These are phyloP conservation scores for Skeletonema menzelii DNA, from an alignment of 108 stramenopile genomes.

Conservation along the genomic window DNA sequence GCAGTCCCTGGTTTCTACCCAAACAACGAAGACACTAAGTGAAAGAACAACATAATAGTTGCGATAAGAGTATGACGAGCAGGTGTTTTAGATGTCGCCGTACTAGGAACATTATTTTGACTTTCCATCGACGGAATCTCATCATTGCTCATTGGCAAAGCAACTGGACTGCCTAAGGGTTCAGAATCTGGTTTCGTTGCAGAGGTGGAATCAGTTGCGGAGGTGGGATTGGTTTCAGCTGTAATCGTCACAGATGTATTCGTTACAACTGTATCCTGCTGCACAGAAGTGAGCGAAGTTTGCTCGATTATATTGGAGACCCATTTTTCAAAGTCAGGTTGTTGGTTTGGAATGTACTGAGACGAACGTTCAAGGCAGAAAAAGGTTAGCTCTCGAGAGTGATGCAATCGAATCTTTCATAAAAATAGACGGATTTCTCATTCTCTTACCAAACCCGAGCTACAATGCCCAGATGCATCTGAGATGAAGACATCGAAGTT, in stretches of 20 bases:
- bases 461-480: slow-evolving; percentile 49
- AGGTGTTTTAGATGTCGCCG: background rate
- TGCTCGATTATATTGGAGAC: slow-evolving; percentile 14
- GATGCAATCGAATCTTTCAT: background rate
- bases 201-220: background rate
- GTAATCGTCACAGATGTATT: slow-evolving; percentile 11
- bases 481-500: slow-evolving; percentile 51
- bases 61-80: background rate
- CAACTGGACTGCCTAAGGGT: background rate
- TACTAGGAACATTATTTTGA: background rate
- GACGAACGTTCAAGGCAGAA: background rate
- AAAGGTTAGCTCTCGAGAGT: background rate
- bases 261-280: background rate
- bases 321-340: slow-evolving; percentile 47
- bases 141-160: background rate
- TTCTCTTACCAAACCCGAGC: slow-evolving; percentile 35
- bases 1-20: background rate
- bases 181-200: background rate
- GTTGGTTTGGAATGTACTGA: slow-evolving; percentile 24
- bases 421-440: background rate
- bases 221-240: background rate
- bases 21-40: background rate
- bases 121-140: background rate
- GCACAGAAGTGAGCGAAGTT: background rate
- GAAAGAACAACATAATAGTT: background rate